Evolutionary conservation across 139 green algal species (phyloP).

Genomic region (Volvox reticuliferus): DNA sequence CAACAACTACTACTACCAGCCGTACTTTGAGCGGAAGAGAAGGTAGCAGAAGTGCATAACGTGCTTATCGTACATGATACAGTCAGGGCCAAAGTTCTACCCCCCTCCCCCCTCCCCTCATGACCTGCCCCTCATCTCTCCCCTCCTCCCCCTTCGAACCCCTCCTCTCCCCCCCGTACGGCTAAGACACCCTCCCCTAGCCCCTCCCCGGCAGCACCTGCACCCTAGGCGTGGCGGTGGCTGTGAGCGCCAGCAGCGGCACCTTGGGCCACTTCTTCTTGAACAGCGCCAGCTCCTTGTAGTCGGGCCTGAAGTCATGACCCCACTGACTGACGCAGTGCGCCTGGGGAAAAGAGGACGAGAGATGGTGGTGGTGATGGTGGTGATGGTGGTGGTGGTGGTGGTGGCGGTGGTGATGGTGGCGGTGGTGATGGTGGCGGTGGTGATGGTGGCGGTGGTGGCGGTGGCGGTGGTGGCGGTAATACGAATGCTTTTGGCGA

Average conservation of each 20-base stretch:
- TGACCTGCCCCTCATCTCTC: not conserved
- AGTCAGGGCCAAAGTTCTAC: not conserved
- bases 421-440: too few relatives aligned
- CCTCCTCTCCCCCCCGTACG: not conserved
- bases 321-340: conserved; percentile 92
- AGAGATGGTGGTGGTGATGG: not conserved
- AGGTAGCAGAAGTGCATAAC: too few relatives aligned
- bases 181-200: too few relatives aligned
- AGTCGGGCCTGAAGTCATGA: conserved; percentile 89
- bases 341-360: conserved; percentile 6
- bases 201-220: conserved; percentile 7
- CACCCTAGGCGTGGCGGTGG: conserved; percentile 82
- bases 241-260: conserved; percentile 85
- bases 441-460: not conserved
- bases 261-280: conserved; percentile 78
- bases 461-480: not conserved
- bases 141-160: too few relatives aligned
- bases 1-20: too few relatives aligned
- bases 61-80: not conserved
- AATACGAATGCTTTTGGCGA: not conserved
- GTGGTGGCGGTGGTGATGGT: too few relatives aligned
- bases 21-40: too few relatives aligned
- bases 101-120: not conserved
- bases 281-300: conserved; percentile 85
- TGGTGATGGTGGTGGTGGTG: too few relatives aligned